Evolutionary conservation across 331 rosid species (phyloP), one percentile per base, ranked within the genome.

Genomic region (Stylosanthes scabra): DNA sequence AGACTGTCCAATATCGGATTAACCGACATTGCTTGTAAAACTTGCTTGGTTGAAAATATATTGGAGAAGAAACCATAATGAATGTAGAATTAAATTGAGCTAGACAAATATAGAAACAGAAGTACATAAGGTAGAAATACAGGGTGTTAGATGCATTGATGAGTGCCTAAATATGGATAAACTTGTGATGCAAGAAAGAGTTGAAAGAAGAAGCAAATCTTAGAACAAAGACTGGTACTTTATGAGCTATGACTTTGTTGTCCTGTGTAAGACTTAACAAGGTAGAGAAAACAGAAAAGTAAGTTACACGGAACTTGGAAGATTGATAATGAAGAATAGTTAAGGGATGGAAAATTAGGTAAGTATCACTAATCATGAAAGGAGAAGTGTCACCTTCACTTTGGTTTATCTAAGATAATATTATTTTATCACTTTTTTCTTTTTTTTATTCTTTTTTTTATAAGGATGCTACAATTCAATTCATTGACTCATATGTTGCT

Each of bases 271-370:
- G 56, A 63, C 45, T 15, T 31, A 39, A 15, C 31, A 59, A 66
- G 49, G 58, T 49, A 31, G 66, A 45, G 71, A 74, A 74, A 47
- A 51, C 11, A 45, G 71, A 74, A 74, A 47, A 51, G 11, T 59
- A 68, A 55, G 62, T 68, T 29, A 45, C 61, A 79, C 71, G 45
- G 55, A 79, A 73, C 45, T 45, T 16, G 83, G 59, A 47, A 47
- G 57, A 58, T 67, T 46, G 68, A 62, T 15, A 11, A 5, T 31
- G 20, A 40, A 25, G 40, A 57, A 57, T 10, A 9, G 63, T 28
- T 61, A 54, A 37, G 15, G 44, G 40, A 14, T 58, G 64, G 14
- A 50, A 72, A 71, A 65, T 72, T 72, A 66, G 74, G 63, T 28
- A 15, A 3, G 3, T 20, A 40, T 58, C 40, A 20, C 59, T 47